Percentiles rank a stretch among this genome's conserved stretches.
These are phyloP conservation scores for Scleroderma bovista DNA, from an alignment of 768 basidiomycete species.

Conservation along the genomic window DNA sequence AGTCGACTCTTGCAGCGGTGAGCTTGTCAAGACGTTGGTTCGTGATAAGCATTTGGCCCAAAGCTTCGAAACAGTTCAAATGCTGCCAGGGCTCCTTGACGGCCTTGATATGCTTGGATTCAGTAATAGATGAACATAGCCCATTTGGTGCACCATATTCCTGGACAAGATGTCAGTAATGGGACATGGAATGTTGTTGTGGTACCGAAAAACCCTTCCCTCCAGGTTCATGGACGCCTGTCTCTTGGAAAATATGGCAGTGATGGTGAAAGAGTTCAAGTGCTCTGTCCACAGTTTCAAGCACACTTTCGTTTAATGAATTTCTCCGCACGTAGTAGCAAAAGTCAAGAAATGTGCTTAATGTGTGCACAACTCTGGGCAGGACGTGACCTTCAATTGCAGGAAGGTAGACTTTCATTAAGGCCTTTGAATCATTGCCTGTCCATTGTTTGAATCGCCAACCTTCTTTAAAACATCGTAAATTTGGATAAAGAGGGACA, in stretches of 20 bases:
- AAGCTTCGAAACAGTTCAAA: slow-evolving; percentile 1
- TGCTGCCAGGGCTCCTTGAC: slow-evolving; percentile 22
- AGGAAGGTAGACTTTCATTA: slow-evolving; percentile 16
- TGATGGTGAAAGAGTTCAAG: neutral
- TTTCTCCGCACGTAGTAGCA: slow-evolving; percentile 12
- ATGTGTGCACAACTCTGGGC: slow-evolving; percentile 4
- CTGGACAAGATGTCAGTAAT: slow-evolving; percentile 19
- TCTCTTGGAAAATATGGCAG: neutral
- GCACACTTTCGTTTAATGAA: slow-evolving; percentile 7
- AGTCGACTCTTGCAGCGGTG: neutral
- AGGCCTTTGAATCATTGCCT: slow-evolving; percentile 17
- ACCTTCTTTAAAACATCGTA: slow-evolving; percentile 13
- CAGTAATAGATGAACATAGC: slow-evolving; percentile 8
- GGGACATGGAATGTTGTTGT: slow-evolving; percentile 25
- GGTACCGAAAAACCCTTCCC: slow-evolving; percentile 19
- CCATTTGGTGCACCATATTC: slow-evolving; percentile 26
- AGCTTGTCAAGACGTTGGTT: slow-evolving; percentile 19
- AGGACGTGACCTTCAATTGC: slow-evolving; percentile 12
- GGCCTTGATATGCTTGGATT: slow-evolving; percentile 15
- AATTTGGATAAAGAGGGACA: neutral
- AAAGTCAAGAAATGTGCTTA: slow-evolving; percentile 20
- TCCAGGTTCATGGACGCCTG: slow-evolving; percentile 10
- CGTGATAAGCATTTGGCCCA: slow-evolving; percentile 16
- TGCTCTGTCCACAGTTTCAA: neutral
- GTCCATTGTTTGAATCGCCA: slow-evolving; percentile 15